A percentile compares a stretch with the other conserved stretches of the same genome.
phyloP scores from a whole-genome alignment of 805 yeast genomes.

The Candida montana region DNA sequence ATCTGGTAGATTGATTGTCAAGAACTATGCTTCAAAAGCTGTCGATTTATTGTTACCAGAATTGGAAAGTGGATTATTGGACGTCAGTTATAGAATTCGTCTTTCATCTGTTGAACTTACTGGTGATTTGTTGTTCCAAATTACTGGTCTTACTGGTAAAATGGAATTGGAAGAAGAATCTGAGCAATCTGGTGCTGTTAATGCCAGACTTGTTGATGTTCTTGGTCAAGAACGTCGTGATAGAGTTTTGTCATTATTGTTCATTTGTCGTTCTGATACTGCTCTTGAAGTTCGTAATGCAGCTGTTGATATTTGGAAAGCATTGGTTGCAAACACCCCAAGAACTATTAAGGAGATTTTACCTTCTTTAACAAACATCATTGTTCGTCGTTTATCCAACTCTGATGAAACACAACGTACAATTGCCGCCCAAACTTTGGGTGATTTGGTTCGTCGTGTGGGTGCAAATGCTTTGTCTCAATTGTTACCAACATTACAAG shows the following conservation, averaged over 20 bases:
- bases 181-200: slow-evolving; percentile 45
- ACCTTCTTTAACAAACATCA: slow-evolving; percentile 73
- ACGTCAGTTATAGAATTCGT: slow-evolving; percentile 78
- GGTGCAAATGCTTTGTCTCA: slow-evolving; percentile 83
- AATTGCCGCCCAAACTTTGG: slow-evolving; percentile 89
- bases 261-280: slow-evolving; percentile 90
- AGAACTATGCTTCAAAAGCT: slow-evolving; percentile 87
- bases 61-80: slow-evolving; percentile 83
- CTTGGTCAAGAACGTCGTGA: slow-evolving; percentile 89
- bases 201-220: slow-evolving; percentile 62
- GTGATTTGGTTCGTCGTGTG: slow-evolving; percentile 91
- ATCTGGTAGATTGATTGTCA: slow-evolving; percentile 88
- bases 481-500: slow-evolving; percentile 78
- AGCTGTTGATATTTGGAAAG: slow-evolving; percentile 94
- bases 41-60: slow-evolving; percentile 92
- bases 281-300: slow-evolving; percentile 83
- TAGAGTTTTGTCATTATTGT: slow-evolving; percentile 76
- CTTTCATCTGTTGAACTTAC: slow-evolving; percentile 91
- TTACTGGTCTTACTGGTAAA: slow-evolving; percentile 83
- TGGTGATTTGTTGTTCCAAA: slow-evolving; percentile 90
- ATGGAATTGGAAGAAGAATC: slow-evolving; percentile 55
- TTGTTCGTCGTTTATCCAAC: slow-evolving; percentile 82
- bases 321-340: slow-evolving; percentile 93
- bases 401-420: slow-evolving; percentile 70
- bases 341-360: slow-evolving; percentile 87